Evolutionary conservation across 192 early-diverging fungal species (phyloP).

Genomic region (Umbelopsis sp.): DNA sequence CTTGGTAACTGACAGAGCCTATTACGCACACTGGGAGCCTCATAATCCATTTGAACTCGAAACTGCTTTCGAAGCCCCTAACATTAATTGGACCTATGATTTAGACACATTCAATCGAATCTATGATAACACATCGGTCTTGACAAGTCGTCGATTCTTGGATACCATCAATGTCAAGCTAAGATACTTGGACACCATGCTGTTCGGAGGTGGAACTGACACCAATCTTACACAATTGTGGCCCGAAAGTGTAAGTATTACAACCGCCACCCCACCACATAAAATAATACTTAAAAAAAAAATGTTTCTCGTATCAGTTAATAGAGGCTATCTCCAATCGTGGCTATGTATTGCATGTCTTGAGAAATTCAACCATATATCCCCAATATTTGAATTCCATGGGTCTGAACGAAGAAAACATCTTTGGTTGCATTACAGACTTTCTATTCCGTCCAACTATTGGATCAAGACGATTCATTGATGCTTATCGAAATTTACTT

Average conservation of each 20-base stretch:
- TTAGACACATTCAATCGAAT: constrained; percentile 7
- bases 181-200: background rate
- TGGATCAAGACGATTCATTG: constrained; percentile 32
- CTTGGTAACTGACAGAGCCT: constrained; percentile 35
- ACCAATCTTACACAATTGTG: constrained; percentile 7
- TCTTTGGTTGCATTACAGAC: constrained; percentile 40
- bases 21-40: constrained; percentile 34
- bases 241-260: constrained; percentile 18
- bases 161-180: constrained; percentile 16
- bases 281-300: too few relatives aligned
- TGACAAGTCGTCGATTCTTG: background rate
- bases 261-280: too few relatives aligned
- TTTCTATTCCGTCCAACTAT: constrained; percentile 38
- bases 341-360: constrained; percentile 36
- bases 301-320: background rate
- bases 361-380: constrained; percentile 33
- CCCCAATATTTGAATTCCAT: constrained; percentile 23
- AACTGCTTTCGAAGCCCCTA: constrained; percentile 34
- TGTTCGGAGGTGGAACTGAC: constrained; percentile 9
- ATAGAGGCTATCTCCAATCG: constrained; percentile 35
- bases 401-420: constrained; percentile 34
- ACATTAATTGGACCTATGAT: constrained; percentile 42
- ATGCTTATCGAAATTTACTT: constrained; percentile 34
- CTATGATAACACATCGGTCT: constrained; percentile 5
- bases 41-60: constrained; percentile 30